Evolutionary conservation across 2,329 filamentous ascomycete genomes (phyloP).

Genomic region (Cordyceps cicadae): DNA sequence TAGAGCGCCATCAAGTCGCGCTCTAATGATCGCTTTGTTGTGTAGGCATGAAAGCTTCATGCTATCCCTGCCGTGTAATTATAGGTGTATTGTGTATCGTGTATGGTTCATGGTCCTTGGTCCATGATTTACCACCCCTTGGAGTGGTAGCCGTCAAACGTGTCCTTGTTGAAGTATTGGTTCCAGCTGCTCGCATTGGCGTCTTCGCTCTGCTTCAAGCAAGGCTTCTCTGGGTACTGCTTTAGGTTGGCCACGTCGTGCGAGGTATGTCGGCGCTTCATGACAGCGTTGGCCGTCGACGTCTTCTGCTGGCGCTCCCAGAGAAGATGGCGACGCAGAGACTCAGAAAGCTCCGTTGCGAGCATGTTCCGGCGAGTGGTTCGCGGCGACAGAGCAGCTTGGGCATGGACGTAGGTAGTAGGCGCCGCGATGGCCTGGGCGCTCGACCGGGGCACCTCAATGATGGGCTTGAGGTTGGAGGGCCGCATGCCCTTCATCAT

Average conservation of each 20-base stretch:
- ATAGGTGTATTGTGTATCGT: not conserved
- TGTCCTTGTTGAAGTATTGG: slow-evolving; percentile 74
- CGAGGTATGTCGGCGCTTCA: slow-evolving; percentile 84
- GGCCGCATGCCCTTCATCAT: slow-evolving; percentile 54
- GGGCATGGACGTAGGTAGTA: slow-evolving; percentile 54
- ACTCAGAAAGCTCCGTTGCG: slow-evolving; percentile 86
- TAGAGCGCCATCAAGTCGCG: not conserved
- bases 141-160: slow-evolving; percentile 42
- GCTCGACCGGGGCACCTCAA: slow-evolving; percentile 55
- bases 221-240: slow-evolving; percentile 63
- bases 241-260: slow-evolving; percentile 84
- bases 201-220: slow-evolving; percentile 51
- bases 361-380: slow-evolving; percentile 95
- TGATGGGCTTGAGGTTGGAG: slow-evolving; percentile 44
- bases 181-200: slow-evolving; percentile 70
- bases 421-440: slow-evolving; percentile 73
- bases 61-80: not conserved
- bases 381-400: slow-evolving; percentile 75
- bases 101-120: not conserved
- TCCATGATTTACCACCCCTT: slow-evolving; percentile 30
- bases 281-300: slow-evolving; percentile 75
- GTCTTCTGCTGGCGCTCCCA: slow-evolving; percentile 96
- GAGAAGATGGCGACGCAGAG: slow-evolving; percentile 79
- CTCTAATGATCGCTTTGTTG: not conserved
- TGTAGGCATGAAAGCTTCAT: not conserved